Percentiles rank a stretch among this genome's conserved stretches.
Conservation (phyloP, 2,329 filamentous ascomycete genomes). For the Aureobasidium sp. region DNA sequence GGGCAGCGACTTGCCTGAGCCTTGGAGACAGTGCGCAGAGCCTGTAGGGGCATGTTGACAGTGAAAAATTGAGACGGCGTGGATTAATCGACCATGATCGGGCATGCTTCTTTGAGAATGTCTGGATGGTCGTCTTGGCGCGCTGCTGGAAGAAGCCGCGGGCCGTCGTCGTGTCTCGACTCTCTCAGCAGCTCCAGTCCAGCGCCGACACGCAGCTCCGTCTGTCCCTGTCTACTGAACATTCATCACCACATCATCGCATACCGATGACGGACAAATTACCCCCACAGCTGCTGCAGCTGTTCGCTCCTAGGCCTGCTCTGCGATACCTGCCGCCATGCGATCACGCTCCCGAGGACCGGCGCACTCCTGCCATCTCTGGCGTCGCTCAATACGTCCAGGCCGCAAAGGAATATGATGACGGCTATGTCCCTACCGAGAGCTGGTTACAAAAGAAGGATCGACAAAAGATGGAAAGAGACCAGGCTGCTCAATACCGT, state of each 20-base stretch:
- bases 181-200: not conserved
- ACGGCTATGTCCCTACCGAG: conserved; percentile 74
- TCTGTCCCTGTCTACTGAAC: not conserved
- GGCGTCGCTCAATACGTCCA: conserved; percentile 71
- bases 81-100: not conserved
- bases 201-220: not conserved
- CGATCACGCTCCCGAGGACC: conserved; percentile 77
- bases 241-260: conserved; percentile 15
- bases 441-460: conserved; percentile 88
- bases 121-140: conserved; percentile 1
- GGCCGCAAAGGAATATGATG: conserved; percentile 63
- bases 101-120: not conserved
- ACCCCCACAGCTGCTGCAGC: conserved; percentile 81
- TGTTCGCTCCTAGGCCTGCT: conserved; percentile 90
- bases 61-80: not conserved
- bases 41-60: conserved; percentile 40
- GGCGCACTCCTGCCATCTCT: conserved; percentile 64
- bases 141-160: not conserved
- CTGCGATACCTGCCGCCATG: conserved; percentile 79
- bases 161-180: conserved; percentile 2
- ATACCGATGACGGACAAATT: conserved; percentile 77
- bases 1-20: conserved; percentile 43
- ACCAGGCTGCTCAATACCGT: conserved; percentile 57
- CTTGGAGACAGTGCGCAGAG: conserved; percentile 48
- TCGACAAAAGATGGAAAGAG: conserved; percentile 74